Percentiles rank a stretch among this genome's conserved stretches.
Evolutionary conservation across 164 flowering plant genomes (phyloP).

Genomic region (Vitis rupestris): DNA sequence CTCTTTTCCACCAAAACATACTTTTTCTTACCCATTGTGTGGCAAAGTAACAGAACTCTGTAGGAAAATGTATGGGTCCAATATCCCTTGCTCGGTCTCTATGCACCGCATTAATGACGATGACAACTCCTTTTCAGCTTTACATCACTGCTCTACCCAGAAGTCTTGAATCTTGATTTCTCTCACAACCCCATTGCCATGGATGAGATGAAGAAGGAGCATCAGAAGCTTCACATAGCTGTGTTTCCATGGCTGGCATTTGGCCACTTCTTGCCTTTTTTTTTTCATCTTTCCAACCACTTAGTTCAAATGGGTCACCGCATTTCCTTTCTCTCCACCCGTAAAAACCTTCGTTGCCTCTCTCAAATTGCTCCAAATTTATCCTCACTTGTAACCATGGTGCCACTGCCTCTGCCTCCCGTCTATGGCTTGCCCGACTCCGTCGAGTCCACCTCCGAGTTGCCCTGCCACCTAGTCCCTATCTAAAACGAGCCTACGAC

Average conservation of each 20-base stretch:
- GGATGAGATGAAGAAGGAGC: too few relatives aligned
- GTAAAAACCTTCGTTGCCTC: constrained; percentile 44
- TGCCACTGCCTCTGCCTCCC: constrained; percentile 38
- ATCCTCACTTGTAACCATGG: constrained; percentile 14
- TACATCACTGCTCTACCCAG: too few relatives aligned
- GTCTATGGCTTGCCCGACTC: constrained; percentile 21
- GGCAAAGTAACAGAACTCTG: too few relatives aligned
- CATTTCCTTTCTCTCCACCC: constrained; percentile 54
- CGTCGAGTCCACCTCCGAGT: constrained; percentile 48
- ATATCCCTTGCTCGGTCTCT: too few relatives aligned
- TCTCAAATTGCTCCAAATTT: constrained; percentile 29
- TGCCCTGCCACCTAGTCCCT: constrained; percentile 27
- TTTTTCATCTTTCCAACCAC: constrained; percentile 36
- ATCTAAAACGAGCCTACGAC: constrained; percentile 45
- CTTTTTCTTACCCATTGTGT: too few relatives aligned
- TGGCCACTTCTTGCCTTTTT: constrained; percentile 62
- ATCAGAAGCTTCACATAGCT: constrained; percentile 30
- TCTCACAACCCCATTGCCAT: too few relatives aligned
- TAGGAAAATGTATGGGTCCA: too few relatives aligned
- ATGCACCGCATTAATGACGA: too few relatives aligned
- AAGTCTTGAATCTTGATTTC: too few relatives aligned
- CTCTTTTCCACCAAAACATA: too few relatives aligned
- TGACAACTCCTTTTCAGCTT: too few relatives aligned
- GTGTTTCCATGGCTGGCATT: constrained; percentile 69
- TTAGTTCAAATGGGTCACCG: constrained; percentile 45